Conservation (phyloP, 495 filamentous ascomycete genomes). For the Xylaria longipes region DNA sequence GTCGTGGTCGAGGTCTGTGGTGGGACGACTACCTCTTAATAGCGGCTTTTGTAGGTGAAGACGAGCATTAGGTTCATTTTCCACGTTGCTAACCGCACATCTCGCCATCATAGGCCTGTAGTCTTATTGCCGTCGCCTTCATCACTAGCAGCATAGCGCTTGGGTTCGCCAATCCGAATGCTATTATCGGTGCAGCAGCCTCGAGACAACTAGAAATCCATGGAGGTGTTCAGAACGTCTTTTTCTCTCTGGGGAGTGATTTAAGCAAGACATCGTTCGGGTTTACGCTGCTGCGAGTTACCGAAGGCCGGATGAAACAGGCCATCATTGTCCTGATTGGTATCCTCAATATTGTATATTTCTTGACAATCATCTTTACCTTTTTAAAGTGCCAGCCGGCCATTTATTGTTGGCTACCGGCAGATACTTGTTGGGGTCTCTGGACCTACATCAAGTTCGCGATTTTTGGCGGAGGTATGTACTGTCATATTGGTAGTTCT, state of each 20-base stretch:
- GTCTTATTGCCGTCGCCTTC: constrained; percentile 29
- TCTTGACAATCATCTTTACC: constrained; percentile 47
- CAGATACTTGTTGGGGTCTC: constrained; percentile 43
- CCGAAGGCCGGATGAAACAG: constrained; percentile 39
- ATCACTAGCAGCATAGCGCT: constrained; percentile 30
- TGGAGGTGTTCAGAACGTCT: constrained; percentile 35
- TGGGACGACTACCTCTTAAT: constrained; percentile 49
- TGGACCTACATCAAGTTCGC: constrained; percentile 34
- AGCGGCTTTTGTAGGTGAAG: constrained; percentile 43
- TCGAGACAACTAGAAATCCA: constrained; percentile 32
- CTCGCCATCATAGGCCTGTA: not conserved
- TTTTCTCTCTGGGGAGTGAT: constrained; percentile 31
- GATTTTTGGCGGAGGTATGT: constrained; percentile 43
- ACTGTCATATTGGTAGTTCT: not conserved
- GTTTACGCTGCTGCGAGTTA: constrained; percentile 44
- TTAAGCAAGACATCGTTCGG: constrained; percentile 46
- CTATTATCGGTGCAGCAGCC: constrained; percentile 18
- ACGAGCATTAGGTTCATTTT: not conserved
- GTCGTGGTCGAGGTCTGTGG: constrained; percentile 38
- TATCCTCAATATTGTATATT: constrained; percentile 45
- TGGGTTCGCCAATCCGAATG: constrained; percentile 31
- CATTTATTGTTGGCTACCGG: constrained; percentile 41
- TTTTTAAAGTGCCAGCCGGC: constrained; percentile 48
- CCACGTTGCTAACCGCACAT: constrained; percentile 2
- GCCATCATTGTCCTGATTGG: constrained; percentile 42